phyloP scores from a whole-genome alignment of 2,329 filamentous ascomycete species.

The Colletotrichum sp. region DNA sequence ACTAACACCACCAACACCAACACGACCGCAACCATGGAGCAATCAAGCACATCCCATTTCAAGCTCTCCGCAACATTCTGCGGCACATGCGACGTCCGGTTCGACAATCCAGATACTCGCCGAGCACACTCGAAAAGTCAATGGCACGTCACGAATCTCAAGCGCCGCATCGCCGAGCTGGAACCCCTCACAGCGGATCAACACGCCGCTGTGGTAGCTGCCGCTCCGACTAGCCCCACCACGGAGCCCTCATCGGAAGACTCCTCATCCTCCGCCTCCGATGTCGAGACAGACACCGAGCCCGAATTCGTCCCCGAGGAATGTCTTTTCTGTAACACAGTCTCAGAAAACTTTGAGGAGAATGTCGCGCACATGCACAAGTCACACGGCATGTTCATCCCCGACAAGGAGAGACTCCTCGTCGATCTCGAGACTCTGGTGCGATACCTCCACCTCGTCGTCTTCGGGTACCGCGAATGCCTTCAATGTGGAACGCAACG shows the following conservation, averaged over 20 bases:
- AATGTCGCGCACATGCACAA: conserved; percentile 54
- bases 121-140: conserved; percentile 14
- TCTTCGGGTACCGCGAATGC: conserved; percentile 54
- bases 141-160: conserved; percentile 18
- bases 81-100: conserved; percentile 11
- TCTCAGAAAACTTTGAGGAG: conserved; percentile 32
- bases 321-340: conserved; percentile 49
- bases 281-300: not conserved
- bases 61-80: conserved; percentile 14
- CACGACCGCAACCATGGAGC: not conserved
- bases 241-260: not conserved
- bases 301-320: conserved; percentile 28
- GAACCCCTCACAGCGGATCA: conserved; percentile 7
- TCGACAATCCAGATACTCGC: conserved; percentile 4
- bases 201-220: not conserved
- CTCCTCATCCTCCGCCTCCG: not conserved
- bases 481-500: conserved; percentile 52
- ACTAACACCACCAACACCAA: not conserved
- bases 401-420: conserved; percentile 38
- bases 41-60: not conserved
- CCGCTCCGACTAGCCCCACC: not conserved
- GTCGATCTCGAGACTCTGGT: conserved; percentile 54
- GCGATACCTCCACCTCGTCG: conserved; percentile 51
- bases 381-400: conserved; percentile 51
- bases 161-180: conserved; percentile 8